Base-by-base conservation (phyloP, 306 rosid genomes). In the Carpinus viminea region DNA sequence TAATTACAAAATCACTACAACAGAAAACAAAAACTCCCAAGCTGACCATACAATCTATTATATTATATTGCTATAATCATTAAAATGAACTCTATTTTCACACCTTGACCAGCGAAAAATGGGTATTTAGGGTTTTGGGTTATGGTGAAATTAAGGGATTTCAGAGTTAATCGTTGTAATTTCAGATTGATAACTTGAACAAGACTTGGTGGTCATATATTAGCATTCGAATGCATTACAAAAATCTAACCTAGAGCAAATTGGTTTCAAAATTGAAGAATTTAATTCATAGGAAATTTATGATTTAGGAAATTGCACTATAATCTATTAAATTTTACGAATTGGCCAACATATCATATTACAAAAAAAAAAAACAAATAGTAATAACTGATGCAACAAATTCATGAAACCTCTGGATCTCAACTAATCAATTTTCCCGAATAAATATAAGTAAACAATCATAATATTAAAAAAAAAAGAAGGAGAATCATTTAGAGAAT, bases 401-500 rank as follows among this genome's bases (percentile, higher is more conserved):
- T 62, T 62, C 46, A 28, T 36, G 18, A 28, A 62, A 31, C 18
- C 69, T 62, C 46, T 34, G 43, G 46, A 34, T 31, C 46, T 64
- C 46, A 64, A 64, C 70, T 15, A 15, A 16, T 21, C 34, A 17
- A 64, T 34, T 60, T 36, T 28, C 70, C 5, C 4, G 0, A 8
- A 28, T 28, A 16, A 31, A 34, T 3, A 64, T 7, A 64, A 34
- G 41, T 13, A 13, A 4, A 60, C 36, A 28, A 62, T 15, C 69
- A 9, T 7, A 5, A 62, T 18, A 62, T 31, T 62, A 1, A 24
- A 60, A 60, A 2, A 12, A 21, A 59, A 1, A 26, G 8, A 48
- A 3, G 59, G 20, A 55, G 9, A 74, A 62, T 13, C 57, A 68
- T 70, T 53, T 72, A 75, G 31, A 51, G 76, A 80, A n/a, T 16